Percentiles rank a stretch among this genome's conserved stretches.
Evolutionary conservation across 805 yeast species (phyloP).

Genomic region (Torulaspora microellipsoides): DNA sequence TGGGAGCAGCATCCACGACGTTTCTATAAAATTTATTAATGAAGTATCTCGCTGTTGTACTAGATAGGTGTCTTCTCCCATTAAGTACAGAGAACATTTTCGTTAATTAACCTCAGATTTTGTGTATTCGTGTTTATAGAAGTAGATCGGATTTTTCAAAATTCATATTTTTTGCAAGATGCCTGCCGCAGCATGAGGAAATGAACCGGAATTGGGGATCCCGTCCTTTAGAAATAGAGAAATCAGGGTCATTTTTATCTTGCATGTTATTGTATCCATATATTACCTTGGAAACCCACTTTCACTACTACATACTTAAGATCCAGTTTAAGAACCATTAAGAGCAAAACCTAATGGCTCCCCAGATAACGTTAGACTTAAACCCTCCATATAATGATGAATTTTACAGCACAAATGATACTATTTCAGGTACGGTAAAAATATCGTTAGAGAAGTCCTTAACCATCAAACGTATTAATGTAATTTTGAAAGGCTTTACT

Average conservation of each 20-base stretch:
- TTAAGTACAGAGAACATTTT: background rate
- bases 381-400: slow-evolving; percentile 29
- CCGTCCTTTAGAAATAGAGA: no score
- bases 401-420: slow-evolving; percentile 29
- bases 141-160: no score
- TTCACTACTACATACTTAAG: no score
- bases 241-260: no score
- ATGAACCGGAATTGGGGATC: no score
- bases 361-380: slow-evolving; percentile 18
- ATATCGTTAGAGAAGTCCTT: slow-evolving; percentile 23
- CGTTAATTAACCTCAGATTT: background rate
- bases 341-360: slow-evolving; percentile 17
- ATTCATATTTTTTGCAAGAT: no score
- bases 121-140: background rate
- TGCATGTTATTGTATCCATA: no score
- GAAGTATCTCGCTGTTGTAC: slow-evolving; percentile 11
- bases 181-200: no score
- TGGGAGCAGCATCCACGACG: slow-evolving; percentile 37
- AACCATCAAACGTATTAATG: slow-evolving; percentile 38
- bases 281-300: no score
- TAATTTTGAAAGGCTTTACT: slow-evolving; percentile 46
- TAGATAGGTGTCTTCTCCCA: slow-evolving; percentile 3
- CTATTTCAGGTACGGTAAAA: slow-evolving; percentile 27
- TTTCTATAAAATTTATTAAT: slow-evolving; percentile 35
- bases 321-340: no score